Evolutionary conservation across 73 alveolate species (phyloP), one percentile per base, ranked within the genome.

Genomic region (Diophrys sp.): DNA sequence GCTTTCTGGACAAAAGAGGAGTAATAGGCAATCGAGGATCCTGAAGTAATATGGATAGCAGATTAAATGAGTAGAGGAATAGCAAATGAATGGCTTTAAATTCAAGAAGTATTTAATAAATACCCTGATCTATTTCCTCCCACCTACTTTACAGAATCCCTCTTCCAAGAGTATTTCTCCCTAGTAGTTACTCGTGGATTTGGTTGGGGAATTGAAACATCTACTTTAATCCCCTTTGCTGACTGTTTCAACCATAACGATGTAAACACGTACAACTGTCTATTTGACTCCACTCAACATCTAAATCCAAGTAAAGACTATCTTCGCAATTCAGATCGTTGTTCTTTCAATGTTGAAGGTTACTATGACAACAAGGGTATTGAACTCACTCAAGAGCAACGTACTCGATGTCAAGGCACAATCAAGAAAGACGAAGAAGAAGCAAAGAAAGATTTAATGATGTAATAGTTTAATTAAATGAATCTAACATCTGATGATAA

Each of bases 1-100:
- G 53, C 80, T 30, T 77, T 70, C 66, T 85, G 93, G 89, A 74
- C 81, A 31, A 62, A 79, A 23, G 75, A 85, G 32, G 74, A 80
- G 29, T 0, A 79, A 5, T 54, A 31, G 14, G 30, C 11, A 62
- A 57, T 85, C 0, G 86, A 71, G 2, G 93, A 85, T 80, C 31
- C n/a, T 0, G 84, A 79, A 11, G 25, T 79, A 25, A 11, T 44
- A 44, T 11, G 62, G 18, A 44, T 44, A 5, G 5, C 62, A 5
- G 5, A 44, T 11, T 11, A 18, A 5, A 44, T 44, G 62, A 44
- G 18, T 11, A 5, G 62, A 11, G 62, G 62, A 44, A 44, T 44
- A 11, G 62, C 5, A 11, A 11, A 44, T 44, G 62, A 44, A 44
- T 44, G 62, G 62, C n/a, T 11, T 11, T 5, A 44, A 44, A 44